phyloP scores from a whole-genome alignment of 148 eudicot genomes.

The Hydrangea macrophylla region DNA sequence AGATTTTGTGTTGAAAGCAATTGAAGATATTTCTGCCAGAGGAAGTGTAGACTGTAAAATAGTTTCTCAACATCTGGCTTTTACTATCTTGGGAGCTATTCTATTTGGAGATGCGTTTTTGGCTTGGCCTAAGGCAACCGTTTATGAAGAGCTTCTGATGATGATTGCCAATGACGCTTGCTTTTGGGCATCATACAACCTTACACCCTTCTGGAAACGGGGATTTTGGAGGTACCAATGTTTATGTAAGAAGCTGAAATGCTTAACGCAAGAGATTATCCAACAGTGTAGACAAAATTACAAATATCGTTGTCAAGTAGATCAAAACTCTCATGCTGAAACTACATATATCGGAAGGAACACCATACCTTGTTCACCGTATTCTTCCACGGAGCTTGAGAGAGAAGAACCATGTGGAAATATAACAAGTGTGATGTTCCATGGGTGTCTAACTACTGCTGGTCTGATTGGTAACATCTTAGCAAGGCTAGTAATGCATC shows the following conservation, averaged over 20 bases:
- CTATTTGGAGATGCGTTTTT: slow-evolving; percentile 57
- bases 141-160: slow-evolving; percentile 48
- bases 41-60: slow-evolving; percentile 42
- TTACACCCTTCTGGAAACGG: slow-evolving; percentile 50
- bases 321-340: slow-evolving; percentile 4
- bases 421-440: slow-evolving; percentile 50
- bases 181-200: slow-evolving; percentile 54
- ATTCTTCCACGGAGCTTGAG: slow-evolving; percentile 15
- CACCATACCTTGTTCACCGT: slow-evolving; percentile 6
- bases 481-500: slow-evolving; percentile 41
- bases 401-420: slow-evolving; percentile 38
- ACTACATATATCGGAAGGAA: not conserved
- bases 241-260: slow-evolving; percentile 37
- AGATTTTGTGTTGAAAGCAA: slow-evolving; percentile 38
- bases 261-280: slow-evolving; percentile 45
- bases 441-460: slow-evolving; percentile 52
- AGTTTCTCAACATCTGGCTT: slow-evolving; percentile 51
- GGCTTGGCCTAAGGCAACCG: slow-evolving; percentile 49
- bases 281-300: slow-evolving; percentile 33
- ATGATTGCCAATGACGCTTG: slow-evolving; percentile 52
- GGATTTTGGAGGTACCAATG: slow-evolving; percentile 47
- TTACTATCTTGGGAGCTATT: slow-evolving; percentile 44
- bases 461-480: slow-evolving; percentile 44
- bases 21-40: slow-evolving; percentile 18
- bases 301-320: slow-evolving; percentile 18